phyloP scores from a whole-genome alignment of 169 alveolate genomes.

The Eimeria mitis region DNA sequence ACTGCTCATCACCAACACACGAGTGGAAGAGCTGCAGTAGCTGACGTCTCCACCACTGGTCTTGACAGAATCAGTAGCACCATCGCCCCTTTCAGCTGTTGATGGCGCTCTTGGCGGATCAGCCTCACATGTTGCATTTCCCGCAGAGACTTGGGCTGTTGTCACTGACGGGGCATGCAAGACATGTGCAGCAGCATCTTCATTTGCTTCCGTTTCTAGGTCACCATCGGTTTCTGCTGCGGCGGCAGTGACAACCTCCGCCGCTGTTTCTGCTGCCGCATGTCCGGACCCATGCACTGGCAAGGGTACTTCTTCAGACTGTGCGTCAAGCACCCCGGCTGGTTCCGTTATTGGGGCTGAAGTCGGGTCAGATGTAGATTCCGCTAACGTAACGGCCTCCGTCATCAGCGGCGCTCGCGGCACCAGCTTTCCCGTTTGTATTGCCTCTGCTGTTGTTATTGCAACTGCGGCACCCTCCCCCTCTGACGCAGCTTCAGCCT shows the following conservation, averaged over 20 bases:
- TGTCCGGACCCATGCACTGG: neutral
- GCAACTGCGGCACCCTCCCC: neutral
- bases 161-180: conserved; percentile 5
- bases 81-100: conserved; percentile 12
- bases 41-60: neutral
- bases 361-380: neutral
- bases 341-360: neutral
- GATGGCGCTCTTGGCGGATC: neutral
- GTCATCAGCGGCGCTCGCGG: neutral
- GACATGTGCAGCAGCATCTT: neutral
- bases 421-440: neutral
- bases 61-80: neutral
- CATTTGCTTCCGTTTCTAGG: neutral
- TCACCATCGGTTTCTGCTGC: neutral
- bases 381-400: conserved; percentile 3
- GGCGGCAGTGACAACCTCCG: neutral
- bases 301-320: neutral
- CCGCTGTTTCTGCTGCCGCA: neutral
- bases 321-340: neutral
- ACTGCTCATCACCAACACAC: conserved; percentile 50
- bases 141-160: neutral
- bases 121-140: neutral
- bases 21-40: conserved; percentile 27
- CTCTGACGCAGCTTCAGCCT: conserved; percentile 8
- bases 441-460: conserved; percentile 1